Evolutionary conservation across 164 flowering plant species (phyloP).

Genomic region (Vitis labrusca): DNA sequence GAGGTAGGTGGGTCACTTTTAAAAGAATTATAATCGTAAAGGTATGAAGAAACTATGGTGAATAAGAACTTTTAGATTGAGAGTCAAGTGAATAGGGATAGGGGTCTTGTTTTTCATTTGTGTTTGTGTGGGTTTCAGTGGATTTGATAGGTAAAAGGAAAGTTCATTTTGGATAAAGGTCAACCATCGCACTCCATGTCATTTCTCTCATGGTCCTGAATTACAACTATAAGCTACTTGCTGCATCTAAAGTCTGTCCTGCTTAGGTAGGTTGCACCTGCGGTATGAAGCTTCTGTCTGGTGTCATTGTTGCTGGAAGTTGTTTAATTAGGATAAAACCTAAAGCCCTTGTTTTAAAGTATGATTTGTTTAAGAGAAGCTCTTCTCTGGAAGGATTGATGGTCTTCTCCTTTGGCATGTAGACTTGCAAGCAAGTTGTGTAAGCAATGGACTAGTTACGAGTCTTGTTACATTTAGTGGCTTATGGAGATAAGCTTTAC

Average conservation of each 20-base stretch:
- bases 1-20: background rate
- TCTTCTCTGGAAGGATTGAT: background rate
- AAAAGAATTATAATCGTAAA: background rate
- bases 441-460: background rate
- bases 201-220: background rate
- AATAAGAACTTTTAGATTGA: background rate
- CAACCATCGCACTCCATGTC: background rate
- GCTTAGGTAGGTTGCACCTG: background rate
- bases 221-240: background rate
- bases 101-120: constrained; percentile 1
- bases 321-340: background rate
- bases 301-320: no score
- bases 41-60: constrained; percentile 1
- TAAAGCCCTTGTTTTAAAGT: background rate
- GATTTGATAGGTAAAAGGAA: background rate
- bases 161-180: background rate
- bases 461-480: background rate
- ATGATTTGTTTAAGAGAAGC: background rate
- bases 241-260: background rate
- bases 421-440: background rate
- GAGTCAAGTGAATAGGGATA: constrained; percentile 1
- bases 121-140: background rate
- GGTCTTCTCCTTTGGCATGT: background rate
- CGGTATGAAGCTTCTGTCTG: background rate
- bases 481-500: background rate